Evolutionary conservation across 768 basidiomycete genomes (phyloP), one percentile per base, ranked within the genome.

Genomic region (Termitomyces sp.): DNA sequence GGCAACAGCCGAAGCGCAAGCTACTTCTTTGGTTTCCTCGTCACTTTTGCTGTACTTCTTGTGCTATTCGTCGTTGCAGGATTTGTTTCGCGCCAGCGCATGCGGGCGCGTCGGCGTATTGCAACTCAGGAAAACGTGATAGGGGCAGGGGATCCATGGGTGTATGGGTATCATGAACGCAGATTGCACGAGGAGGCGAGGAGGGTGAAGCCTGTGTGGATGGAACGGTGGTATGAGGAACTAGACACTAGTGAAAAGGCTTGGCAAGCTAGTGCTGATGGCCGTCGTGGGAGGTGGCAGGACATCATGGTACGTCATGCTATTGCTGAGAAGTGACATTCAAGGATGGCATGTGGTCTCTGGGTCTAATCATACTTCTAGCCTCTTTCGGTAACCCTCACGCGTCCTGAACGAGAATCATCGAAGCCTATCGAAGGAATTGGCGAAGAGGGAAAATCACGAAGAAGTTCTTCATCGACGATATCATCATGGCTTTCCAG

Each of bases 21-120:
- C 60, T 78, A 79, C 64, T 81, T 80, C 66, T 80, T 80, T 57
- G 81, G 81, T 4, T 81, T 82, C 60, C 75, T 82, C 60, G 75
- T 81, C 64, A 73, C 78, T 24, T 78, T 82, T 61, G 69, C 78
- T 57, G 70, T 74, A 2, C 72, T 81, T 46, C 66, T 84, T 29
- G 69, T 83, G 46, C 65, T 84, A 49, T 82, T 84, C 54, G 69
- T 82, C 9, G 77, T 73, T 4, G 83, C 81, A 51, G 81, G 80
- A 8, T 62, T 84, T 16, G 71, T 76, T 49, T 75, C 81, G 18
- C 72, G 82, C 58, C 68, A 79, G 46, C 67, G 81, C 51, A 59
- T 70, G 24, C 50, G 65, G 29, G 61, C 70, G 39, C 65, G 73
- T 33, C 63, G 73, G n/a, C 65, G 63, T 37, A 56, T 60, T 8